Base-by-base conservation (phyloP, 768 basidiomycete genomes). In the Collybiopsis luxurians region DNA sequence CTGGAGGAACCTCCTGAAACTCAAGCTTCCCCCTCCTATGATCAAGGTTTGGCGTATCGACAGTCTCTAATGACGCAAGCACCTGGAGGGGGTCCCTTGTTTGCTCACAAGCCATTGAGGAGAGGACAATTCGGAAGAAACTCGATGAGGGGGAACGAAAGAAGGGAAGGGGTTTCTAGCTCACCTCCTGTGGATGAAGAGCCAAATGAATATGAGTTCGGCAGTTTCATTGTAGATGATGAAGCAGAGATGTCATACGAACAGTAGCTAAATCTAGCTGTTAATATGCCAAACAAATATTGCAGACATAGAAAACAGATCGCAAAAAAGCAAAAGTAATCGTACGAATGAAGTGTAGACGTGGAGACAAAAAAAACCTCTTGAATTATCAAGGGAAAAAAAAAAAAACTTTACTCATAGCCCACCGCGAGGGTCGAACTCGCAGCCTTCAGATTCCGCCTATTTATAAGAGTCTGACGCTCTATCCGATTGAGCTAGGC, bases 391-490 rank as follows among this genome's bases (percentile, higher is more conserved):
- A n/a, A n/a, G n/a, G n/a, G n/a, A n/a, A n/a, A 21, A 21, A 45
- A 45, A n/a, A 45, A 45, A 45, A n/a, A 24, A 45, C 10, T 45
- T 45, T 24, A 11, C 13, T 1, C 28, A 50, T 83, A 86, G 85
- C 85, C 85, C 85, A 85, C 83, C 85, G 85, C 85, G 85, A 84
- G 85, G 85, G 79, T 87, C 85, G 85, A 87, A 87, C 85, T 84
- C 85, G 85, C 85, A 87, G 82, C 85, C 85, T 87, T 87, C 83
- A 87, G 85, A 87, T 86, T 31, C 39, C 17, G 12, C 24, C 51
- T 24, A 36, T 7, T 2, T 1, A 0, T 80, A 79, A 79, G 71
- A 82, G 80, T 81, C 79, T 80, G 79, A 81, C 80, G 80, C 80
- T 81, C 80, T 81, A 79, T 76, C 80, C 80, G 77, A 81, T 81